Evolutionary conservation across 495 filamentous ascomycete genomes (phyloP), one percentile per base, ranked within the genome.

Genomic region (Penicillium fimorum): DNA sequence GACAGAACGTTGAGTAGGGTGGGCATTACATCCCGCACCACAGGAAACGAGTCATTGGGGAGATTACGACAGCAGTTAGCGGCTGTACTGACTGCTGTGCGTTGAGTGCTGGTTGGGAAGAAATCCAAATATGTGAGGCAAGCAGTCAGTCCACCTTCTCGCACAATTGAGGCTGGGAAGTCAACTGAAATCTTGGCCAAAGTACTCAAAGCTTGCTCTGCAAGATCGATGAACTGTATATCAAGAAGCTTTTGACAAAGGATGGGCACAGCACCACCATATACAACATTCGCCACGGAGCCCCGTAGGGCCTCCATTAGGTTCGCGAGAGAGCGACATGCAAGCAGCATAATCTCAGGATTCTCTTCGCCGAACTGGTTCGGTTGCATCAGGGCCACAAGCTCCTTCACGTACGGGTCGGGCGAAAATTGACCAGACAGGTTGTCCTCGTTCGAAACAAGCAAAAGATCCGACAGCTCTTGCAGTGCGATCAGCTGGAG

Each of bases 61-160:
- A 99, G 90, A 61, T 96, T 96, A 42, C 94, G 90, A 68, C 95
- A 97, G 74, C 94, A 97, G 63, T 99, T 97, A 20, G 95, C 95
- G 20, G 95, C 95, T 13, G 93, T 97, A 2, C 91, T 97, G 17
- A 97, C 94, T 2, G 95, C 95, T 20, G 93, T 96, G 29, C 95
- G 84, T 70, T 99, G 95, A 4, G 94, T 97, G 68, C 93, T 92
- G 10, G 95, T 97, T 6, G 95, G 87, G 67, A 99, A 99, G 72
- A 99, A 99, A 63, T 99, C 95, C 35, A 99, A 80, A 72, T 91
- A 97, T 2, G 87, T 90, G 51, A 99, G 76, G 63, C 95, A 99
- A 25, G 94, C 95, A 13, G 89, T 93, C 58, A 99, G 77, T 11
- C 95, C 95, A 30, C 93, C 95, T 75, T 97, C 95, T 35, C 92